These are phyloP conservation scores for Massospora cicadina DNA, from an alignment of 371 early-diverging fungal genomes.

Conservation along the genomic window DNA sequence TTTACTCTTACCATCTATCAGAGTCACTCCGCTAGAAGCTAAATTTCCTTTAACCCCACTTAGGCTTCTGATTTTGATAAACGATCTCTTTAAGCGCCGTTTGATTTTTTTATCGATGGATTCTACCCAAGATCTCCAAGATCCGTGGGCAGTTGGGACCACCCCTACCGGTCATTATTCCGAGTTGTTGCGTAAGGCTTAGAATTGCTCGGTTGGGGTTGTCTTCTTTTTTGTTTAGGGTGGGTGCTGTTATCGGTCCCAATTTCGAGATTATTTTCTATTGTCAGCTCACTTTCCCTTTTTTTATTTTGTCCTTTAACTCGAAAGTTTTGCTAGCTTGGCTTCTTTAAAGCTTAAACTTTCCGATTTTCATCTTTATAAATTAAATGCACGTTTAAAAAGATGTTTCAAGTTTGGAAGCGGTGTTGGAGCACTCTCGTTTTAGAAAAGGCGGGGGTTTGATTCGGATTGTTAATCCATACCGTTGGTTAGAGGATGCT, in stretches of 20 bases:
- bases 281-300: background rate
- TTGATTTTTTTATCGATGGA: background rate
- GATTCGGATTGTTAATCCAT: too few species aligned
- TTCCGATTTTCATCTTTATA: background rate
- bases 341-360: background rate
- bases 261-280: background rate
- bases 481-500: slow-evolving; percentile 3
- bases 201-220: too few species aligned
- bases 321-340: too few species aligned
- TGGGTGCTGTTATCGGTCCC: too few species aligned
- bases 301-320: background rate
- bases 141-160: background rate
- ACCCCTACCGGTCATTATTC: background rate
- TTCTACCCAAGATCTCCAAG: background rate
- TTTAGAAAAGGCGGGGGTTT: too few species aligned
- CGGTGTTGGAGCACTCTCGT: background rate
- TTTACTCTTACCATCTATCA: too few species aligned
- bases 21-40: too few species aligned
- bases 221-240: background rate
- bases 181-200: background rate
- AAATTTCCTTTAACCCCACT: too few species aligned
- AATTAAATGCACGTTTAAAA: background rate
- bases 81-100: too few species aligned
- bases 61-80: too few species aligned
- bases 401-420: background rate